Conservation (phyloP, 495 filamentous ascomycete genomes). For the Penicillium waksmanii region DNA sequence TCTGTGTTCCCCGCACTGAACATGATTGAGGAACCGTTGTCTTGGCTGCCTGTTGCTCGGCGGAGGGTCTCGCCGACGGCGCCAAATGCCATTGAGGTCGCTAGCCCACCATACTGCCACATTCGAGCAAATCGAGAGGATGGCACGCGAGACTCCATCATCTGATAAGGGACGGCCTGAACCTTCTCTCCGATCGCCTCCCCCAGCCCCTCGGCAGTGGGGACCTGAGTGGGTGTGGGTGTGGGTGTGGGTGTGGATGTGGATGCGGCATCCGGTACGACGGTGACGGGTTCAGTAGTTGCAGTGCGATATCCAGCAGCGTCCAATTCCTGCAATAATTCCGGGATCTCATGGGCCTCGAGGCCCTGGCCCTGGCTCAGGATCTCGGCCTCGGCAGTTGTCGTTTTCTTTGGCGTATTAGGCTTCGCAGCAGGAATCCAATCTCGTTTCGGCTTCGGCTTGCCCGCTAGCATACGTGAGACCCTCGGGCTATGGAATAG, state of each 20-base stretch:
- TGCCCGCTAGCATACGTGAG: conserved; percentile 54
- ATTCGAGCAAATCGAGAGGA: conserved; percentile 83
- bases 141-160: conserved; percentile 88
- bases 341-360: neutral
- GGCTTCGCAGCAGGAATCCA: conserved; percentile 19
- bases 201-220: conserved; percentile 13
- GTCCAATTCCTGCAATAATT: neutral
- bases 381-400: neutral
- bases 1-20: conserved; percentile 90
- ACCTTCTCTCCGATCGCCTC: conserved; percentile 20
- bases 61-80: conserved; percentile 82
- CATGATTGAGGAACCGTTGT: conserved; percentile 79
- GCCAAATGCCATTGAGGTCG: conserved; percentile 95
- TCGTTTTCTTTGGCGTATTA: no score
- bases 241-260: conserved; percentile 27
- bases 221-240: conserved; percentile 30
- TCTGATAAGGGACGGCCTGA: conserved; percentile 56
- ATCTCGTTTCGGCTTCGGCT: conserved; percentile 24
- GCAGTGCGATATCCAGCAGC: neutral
- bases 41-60: conserved; percentile 63
- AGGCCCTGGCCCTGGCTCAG: neutral
- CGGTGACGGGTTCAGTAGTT: neutral
- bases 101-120: conserved; percentile 93
- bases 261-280: conserved; percentile 19
- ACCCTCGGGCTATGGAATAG: conserved; percentile 65